Percentiles rank a stretch among this genome's conserved stretches.
These are phyloP conservation scores for Suhomyces bribrorum DNA, from an alignment of 1,139 yeast species.

Conservation along the genomic window DNA sequence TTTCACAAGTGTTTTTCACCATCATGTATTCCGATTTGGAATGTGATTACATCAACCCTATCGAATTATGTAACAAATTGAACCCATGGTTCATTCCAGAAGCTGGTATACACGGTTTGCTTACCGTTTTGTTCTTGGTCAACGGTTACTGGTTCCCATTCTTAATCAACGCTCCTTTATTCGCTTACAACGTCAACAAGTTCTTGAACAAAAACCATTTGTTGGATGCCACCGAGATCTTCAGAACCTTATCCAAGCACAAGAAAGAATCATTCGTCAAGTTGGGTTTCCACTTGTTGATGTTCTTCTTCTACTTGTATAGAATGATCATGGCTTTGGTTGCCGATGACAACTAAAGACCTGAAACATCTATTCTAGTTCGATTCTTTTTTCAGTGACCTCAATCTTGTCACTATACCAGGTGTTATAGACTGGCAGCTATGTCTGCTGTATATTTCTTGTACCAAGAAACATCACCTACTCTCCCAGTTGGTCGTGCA, in stretches of 20 bases:
- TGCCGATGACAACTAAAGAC: conserved; percentile 49
- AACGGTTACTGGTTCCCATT: conserved; percentile 95
- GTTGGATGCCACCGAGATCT: conserved; percentile 96
- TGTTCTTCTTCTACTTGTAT: conserved; percentile 95
- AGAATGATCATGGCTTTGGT: conserved; percentile 96
- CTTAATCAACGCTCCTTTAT: conserved; percentile 79
- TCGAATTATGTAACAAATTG: conserved; percentile 90
- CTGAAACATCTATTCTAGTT: not conserved
- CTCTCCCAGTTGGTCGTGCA: not conserved
- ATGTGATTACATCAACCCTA: conserved; percentile 94
- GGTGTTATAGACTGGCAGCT: not conserved
- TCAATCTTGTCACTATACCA: not conserved
- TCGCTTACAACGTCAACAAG: conserved; percentile 80
- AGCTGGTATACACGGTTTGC: conserved; percentile 77
- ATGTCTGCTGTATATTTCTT: not conserved
- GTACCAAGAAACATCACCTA: not conserved
- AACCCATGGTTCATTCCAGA: conserved; percentile 91
- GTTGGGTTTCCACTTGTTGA: conserved; percentile 84
- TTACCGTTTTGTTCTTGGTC: conserved; percentile 70
- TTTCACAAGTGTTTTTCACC: conserved; percentile 88
- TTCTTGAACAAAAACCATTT: conserved; percentile 75
- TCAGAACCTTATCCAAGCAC: conserved; percentile 89
- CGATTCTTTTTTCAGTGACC: not conserved
- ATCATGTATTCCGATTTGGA: conserved; percentile 92
- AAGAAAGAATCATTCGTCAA: conserved; percentile 90